phyloP scores from a whole-genome alignment of 1,284 basidiomycete species.

The Ganoderma sinense region DNA sequence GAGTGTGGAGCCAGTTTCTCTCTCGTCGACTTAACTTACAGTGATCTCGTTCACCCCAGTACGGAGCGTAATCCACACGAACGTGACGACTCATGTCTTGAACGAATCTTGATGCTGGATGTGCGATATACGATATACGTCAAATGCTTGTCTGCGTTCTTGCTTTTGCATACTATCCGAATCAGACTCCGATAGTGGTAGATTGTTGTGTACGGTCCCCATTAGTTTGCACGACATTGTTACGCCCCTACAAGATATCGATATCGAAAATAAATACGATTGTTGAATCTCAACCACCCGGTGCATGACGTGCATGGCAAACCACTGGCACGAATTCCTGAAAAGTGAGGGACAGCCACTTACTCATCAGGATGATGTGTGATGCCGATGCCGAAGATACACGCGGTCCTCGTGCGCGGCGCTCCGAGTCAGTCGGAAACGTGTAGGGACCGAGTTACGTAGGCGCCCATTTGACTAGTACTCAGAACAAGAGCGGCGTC shows the following conservation, averaged over 20 bases:
- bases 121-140: background rate
- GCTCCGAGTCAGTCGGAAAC: background rate
- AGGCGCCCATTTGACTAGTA: background rate
- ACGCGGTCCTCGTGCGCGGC: background rate
- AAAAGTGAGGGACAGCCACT: background rate
- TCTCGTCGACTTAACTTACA: background rate
- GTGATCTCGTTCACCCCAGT: background rate
- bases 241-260: background rate
- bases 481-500: background rate
- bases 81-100: background rate
- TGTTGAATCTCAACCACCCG: background rate
- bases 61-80: conserved; percentile 8
- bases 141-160: background rate
- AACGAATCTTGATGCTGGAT: background rate
- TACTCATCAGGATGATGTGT: background rate
- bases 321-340: background rate
- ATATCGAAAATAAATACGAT: background rate
- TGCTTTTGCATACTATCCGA: background rate
- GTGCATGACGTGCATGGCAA: background rate
- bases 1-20: conserved; percentile 9
- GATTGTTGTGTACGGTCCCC: background rate
- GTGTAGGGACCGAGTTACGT: background rate
- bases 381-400: background rate
- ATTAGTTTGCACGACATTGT: background rate
- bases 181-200: background rate